These are phyloP conservation scores for Marchantia polymorpha DNA, from an alignment of 225 moss, liverwort and hornwort genomes.

Conservation along the genomic window DNA sequence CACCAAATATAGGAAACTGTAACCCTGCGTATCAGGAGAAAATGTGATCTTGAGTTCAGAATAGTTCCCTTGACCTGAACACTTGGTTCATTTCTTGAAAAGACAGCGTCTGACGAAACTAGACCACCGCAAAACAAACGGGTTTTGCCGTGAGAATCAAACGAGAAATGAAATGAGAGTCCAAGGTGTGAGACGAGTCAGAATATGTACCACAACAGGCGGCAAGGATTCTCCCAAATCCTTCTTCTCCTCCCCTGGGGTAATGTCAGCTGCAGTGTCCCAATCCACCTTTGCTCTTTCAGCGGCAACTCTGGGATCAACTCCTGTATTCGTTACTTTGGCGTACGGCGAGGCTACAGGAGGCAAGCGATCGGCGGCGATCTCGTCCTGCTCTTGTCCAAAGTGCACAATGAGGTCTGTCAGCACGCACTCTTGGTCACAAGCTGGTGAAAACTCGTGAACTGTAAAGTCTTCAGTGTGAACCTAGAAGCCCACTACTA, in stretches of 20 bases:
- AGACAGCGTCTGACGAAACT: too few relatives aligned
- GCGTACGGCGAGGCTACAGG: conserved; percentile 65
- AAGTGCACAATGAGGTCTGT: neutral
- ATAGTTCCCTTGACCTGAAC: too few relatives aligned
- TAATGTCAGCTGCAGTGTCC: conserved; percentile 81
- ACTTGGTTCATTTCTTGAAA: too few relatives aligned
- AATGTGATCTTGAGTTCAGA: neutral
- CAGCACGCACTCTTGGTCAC: too few relatives aligned
- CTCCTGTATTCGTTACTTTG: conserved; percentile 80
- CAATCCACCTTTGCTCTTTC: conserved; percentile 80
- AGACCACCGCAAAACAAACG: too few relatives aligned
- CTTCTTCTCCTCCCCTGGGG: conserved; percentile 52
- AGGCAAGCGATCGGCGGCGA: conserved; percentile 14
- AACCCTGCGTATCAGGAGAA: conserved; percentile 65
- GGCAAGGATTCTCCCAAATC: conserved; percentile 71
- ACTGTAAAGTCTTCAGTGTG: too few relatives aligned
- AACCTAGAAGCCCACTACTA: too few relatives aligned
- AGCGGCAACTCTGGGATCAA: conserved; percentile 89
- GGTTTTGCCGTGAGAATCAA: too few relatives aligned
- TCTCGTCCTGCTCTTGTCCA: conserved; percentile 34
- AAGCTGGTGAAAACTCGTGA: too few relatives aligned
- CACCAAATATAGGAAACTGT: conserved; percentile 83
- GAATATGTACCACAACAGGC: conserved; percentile 68
- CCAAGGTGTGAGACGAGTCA: neutral
- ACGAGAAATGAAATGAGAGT: too few relatives aligned